These are phyloP conservation scores for Calonectria hawksworthii DNA, from an alignment of 2,329 filamentous ascomycete genomes.

Conservation along the genomic window DNA sequence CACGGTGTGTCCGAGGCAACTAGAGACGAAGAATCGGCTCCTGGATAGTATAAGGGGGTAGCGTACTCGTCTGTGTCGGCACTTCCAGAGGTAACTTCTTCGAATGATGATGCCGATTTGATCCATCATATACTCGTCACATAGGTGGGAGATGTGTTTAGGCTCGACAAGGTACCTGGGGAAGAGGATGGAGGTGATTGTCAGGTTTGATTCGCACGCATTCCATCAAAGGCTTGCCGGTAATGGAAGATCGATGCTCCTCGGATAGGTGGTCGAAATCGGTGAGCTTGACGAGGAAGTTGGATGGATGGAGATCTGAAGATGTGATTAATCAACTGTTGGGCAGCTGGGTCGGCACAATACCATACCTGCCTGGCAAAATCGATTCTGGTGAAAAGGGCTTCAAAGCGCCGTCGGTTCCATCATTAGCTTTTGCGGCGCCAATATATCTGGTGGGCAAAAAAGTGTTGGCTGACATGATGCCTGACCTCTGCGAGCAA, in stretches of 20 bases:
- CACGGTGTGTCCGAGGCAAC: too few relatives aligned
- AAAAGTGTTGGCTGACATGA: too few relatives aligned
- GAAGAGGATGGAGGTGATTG: constrained; percentile 24
- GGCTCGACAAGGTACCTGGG: constrained; percentile 44
- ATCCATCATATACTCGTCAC: constrained; percentile 18
- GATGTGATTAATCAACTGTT: background rate
- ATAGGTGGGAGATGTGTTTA: background rate
- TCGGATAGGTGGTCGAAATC: constrained; percentile 42
- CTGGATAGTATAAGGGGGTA: too few relatives aligned
- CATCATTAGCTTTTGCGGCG: background rate
- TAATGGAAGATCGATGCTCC: constrained; percentile 29
- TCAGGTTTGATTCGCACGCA: constrained; percentile 20
- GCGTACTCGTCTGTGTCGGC: too few relatives aligned
- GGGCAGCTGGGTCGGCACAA: background rate
- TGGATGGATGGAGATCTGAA: constrained; percentile 44
- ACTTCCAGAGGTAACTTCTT: too few relatives aligned
- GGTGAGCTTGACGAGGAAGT: constrained; percentile 42
- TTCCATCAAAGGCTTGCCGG: constrained; percentile 31
- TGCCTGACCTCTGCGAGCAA: too few relatives aligned
- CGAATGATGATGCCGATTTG: constrained; percentile 35
- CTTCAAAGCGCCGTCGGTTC: too few relatives aligned
- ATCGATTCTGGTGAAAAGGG: constrained; percentile 42
- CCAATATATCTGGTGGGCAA: too few relatives aligned
- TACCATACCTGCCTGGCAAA: constrained; percentile 48
- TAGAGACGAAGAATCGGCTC: too few relatives aligned